Evolutionary conservation across 495 filamentous ascomycete genomes (phyloP).

Genomic region (Trypethelium eluteriae): DNA sequence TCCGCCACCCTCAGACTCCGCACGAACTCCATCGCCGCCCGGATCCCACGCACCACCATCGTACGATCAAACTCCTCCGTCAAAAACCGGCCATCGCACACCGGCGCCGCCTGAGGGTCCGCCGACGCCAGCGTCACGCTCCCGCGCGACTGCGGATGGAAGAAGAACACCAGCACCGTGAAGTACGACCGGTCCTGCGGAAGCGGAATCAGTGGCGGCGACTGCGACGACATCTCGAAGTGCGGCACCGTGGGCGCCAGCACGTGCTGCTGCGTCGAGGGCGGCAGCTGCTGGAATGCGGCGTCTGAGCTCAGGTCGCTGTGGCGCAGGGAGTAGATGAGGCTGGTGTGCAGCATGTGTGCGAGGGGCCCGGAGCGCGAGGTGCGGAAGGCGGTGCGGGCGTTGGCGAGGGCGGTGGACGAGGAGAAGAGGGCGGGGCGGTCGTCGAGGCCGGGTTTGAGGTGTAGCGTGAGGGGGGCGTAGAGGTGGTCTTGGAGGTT

Average conservation of each 20-base stretch:
- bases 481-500: conserved; percentile 50
- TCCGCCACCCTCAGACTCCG: conserved; percentile 9
- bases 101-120: conserved; percentile 46
- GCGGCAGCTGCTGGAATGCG: conserved; percentile 43
- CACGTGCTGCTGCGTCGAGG: conserved; percentile 28
- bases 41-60: conserved; percentile 11
- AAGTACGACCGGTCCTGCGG: conserved; percentile 26
- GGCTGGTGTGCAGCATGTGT: conserved; percentile 19
- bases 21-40: conserved; percentile 15
- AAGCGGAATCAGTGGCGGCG: conserved; percentile 15
- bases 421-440: conserved; percentile 35
- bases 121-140: conserved; percentile 48
- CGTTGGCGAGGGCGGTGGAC: background rate
- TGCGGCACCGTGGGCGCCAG: conserved; percentile 17
- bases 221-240: conserved; percentile 18
- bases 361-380: conserved; percentile 6
- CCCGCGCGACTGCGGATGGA: conserved; percentile 41
- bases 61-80: conserved; percentile 22
- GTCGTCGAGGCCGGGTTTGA: conserved; percentile 25
- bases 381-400: background rate
- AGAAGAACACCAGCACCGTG: conserved; percentile 29
- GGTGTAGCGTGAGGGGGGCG: conserved; percentile 25
- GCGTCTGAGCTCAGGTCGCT: conserved; percentile 32
- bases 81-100: conserved; percentile 53
- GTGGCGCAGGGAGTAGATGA: conserved; percentile 50